phyloP scores from a whole-genome alignment of 495 filamentous ascomycete genomes.

The Lophiostoma macrostomum region DNA sequence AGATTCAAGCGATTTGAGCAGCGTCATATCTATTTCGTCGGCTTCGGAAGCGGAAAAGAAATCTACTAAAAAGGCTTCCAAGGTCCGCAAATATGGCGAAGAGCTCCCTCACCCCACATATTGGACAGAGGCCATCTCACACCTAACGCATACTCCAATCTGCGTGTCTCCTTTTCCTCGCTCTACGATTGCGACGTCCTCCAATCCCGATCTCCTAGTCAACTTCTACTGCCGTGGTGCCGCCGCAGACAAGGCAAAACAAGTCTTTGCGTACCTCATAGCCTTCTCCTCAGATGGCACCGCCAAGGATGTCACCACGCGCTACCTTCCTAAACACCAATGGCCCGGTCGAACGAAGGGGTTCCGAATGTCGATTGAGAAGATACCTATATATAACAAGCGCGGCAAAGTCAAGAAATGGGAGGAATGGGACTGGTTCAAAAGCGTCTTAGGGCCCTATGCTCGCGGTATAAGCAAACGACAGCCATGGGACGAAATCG shows the following conservation, averaged over 20 bases:
- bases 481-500: conserved; percentile 70
- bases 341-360: conserved; percentile 93
- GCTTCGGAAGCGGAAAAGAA: conserved; percentile 16
- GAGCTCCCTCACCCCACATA: conserved; percentile 83
- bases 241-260: conserved; percentile 78
- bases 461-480: conserved; percentile 53
- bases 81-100: conserved; percentile 56
- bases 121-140: conserved; percentile 87
- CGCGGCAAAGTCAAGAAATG: conserved; percentile 67
- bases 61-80: conserved; percentile 39
- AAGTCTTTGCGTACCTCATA: conserved; percentile 89
- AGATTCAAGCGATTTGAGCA: conserved; percentile 33
- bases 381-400: conserved; percentile 71
- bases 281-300: conserved; percentile 81
- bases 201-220: conserved; percentile 64
- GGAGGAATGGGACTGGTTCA: conserved; percentile 85
- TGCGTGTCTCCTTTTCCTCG: conserved; percentile 49
- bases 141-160: conserved; percentile 71
- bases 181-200: conserved; percentile 15
- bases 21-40: conserved; percentile 22
- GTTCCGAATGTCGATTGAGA: conserved; percentile 69
- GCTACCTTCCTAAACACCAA: conserved; percentile 79
- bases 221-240: conserved; percentile 78
- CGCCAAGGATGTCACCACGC: conserved; percentile 90
- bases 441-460: conserved; percentile 71